Base-by-base conservation (phyloP, 202 grass and related monocot species). In the Hordeum pubiflorum region DNA sequence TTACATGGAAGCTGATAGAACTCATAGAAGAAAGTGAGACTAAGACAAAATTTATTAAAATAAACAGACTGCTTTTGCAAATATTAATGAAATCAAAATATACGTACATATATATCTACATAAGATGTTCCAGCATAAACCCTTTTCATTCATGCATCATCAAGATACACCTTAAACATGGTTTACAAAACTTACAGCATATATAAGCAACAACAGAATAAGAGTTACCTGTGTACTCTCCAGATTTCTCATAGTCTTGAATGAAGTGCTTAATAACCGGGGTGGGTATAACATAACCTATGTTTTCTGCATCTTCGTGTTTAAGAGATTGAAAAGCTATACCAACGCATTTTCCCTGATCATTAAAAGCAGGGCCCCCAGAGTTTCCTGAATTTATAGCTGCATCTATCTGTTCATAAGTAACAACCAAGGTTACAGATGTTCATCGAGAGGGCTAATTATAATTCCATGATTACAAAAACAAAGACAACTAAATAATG, bases 291-390 rank as follows among this genome's bases (percentile, higher is more conserved):
- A 98, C 92, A 36, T 98, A 98, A 63, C 95, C 92, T 84, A 98
- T 98, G 81, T 95, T 98, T 83, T 98, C 95, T 10, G 77, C 95
- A 95, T 98, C 95, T 86, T 98, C 95, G 54, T 98, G 95, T 58
- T 98, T 98, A 78, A 98, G 92, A 79, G 95, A 98, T 76, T 98
- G 95, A 91, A 98, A 98, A 82, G 95, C 95, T 74, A 98, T 98
- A 69, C 95, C 95, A 15, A 98, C 92, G 7, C 92, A 98, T 77
- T 89, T 79, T 4, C 92, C 95, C 78, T 91, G 89, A 44, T 98
- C 92, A 70, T 91, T 98, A 72, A 98, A 98, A 86, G 95, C 95
- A 82, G 95, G 95, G 0, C 95, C 95, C 7, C 95, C 95, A 20
- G 95, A 98, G 87, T 98, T 98, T 74, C 95, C 95, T 38, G 95